Percentiles rank a stretch among this genome's conserved stretches.
Conservation (phyloP, 163 green algal species). For the Botryococcus braunii region DNA sequence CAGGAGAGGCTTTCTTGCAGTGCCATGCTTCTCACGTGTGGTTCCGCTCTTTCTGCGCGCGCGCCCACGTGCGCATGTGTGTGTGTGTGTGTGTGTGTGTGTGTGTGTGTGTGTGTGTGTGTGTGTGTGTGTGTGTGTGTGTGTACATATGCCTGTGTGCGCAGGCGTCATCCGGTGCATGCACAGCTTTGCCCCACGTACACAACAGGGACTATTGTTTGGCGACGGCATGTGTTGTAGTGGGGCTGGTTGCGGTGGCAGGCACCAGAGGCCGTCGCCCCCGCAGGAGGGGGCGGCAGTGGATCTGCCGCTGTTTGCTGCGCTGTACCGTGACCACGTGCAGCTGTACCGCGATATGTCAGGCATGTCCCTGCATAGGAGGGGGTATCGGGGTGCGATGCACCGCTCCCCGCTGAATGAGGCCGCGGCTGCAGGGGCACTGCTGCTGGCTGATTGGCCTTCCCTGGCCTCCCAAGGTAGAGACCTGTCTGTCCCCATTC, state of each 20-base stretch:
- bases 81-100: too few species aligned
- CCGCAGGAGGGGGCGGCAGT: conserved; percentile 10
- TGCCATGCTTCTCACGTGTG: too few species aligned
- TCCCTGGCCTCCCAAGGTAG: background rate
- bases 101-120: too few species aligned
- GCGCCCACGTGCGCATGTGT: too few species aligned
- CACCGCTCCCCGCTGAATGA: conserved; percentile 84
- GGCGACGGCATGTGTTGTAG: background rate
- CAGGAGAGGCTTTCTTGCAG: too few species aligned
- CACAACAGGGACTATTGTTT: background rate
- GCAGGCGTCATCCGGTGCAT: background rate
- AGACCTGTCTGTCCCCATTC: too few species aligned
- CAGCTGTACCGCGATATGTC: conserved; percentile 54
- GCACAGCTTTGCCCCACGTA: background rate
- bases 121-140: too few species aligned
- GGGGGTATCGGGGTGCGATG: conserved; percentile 63
- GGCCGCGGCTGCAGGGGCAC: conserved; percentile 67
- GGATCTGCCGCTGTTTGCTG: conserved; percentile 70
- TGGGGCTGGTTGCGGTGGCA: background rate
- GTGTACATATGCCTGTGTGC: background rate
- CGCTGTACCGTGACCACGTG: conserved; percentile 43
- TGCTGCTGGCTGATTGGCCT: conserved; percentile 65
- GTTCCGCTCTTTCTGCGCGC: too few species aligned
- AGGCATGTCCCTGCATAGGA: conserved; percentile 68
- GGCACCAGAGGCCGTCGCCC: background rate